Base-by-base conservation (phyloP, 345 rosid species). In the Arabis alpina region DNA sequence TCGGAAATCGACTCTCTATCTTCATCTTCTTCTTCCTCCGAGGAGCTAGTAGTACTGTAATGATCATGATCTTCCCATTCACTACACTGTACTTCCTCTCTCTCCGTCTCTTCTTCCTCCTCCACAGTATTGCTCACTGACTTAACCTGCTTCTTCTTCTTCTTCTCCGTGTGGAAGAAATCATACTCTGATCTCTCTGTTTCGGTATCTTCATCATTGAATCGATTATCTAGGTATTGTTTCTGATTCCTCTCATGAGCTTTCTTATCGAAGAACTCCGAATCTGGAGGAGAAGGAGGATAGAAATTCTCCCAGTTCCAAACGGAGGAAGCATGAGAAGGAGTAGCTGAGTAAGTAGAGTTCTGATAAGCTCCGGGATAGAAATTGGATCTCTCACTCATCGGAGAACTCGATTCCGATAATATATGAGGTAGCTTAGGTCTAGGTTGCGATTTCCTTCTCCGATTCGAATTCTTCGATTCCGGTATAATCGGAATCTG, bases 251-350 rank as follows among this genome's bases (percentile, higher is more conserved):
- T 74, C 32, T 76, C 77, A 24, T 73, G 87, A 23, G 77, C 75
- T 61, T 82, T 85, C 54, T 44, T 77, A 2, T 85, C 62, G 77
- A 89, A 91, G 82, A 76, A 91, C 23, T 91, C 98, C 13, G 98
- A 93, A 76, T 83, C 91, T 0, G 98, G 98, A 37, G 98, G 98
- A 0, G 98, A 93, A 1, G 98, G 98, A 76, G 98, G 98, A 67
- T 77, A 81, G 73, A 91, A 87, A 64, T 91, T 87, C 53, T 93
- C 98, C 98, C 98, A 93, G 78, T 93, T 89, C 98, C 97, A 93
- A 6, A 85, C 81, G 32, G 98, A 93, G 54, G 98, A 93, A 1
- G 96, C 68, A 50, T 91, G 97, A 0, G 98, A 93, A 6, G 96
- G 96, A 25, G 98, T 89, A 63, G 66, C 79, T 0, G 97, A 77